Evolutionary conservation across 257 asterid species (phyloP), one percentile per base, ranked within the genome.

Genomic region (Solanum raphanifolium): DNA sequence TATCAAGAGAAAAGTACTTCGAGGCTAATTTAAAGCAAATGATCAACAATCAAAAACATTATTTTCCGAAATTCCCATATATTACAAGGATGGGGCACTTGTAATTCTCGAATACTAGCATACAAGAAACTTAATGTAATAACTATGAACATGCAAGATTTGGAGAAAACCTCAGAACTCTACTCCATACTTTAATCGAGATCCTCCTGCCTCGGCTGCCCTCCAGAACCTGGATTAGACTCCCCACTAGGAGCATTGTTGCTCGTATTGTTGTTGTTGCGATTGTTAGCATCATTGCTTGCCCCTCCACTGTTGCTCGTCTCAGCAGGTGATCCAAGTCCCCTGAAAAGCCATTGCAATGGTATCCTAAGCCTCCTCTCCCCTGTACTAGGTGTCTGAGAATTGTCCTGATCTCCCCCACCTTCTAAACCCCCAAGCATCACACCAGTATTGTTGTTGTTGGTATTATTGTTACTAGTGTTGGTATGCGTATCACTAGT

Each of bases 361-460:
- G 96, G 93, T 91, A 95, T 93, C 90, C 94, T 93, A 90, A 91
- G 91, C 91, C 95, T 89, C 90, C 98, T 91, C 85, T 93, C 97
- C 88, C 88, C 90, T 1, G 94, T 88, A 87, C 93, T 88, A 23
- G 98, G 95, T 20, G 90, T 88, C 91, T 89, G 91, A 15, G 92
- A 87, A 90, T 74, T 91, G 41, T 89, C 93, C 83, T 90, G 90
- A 89, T 87, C 65, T 84, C 87, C 92, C 46, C 76, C 91, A 86
- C 86, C 90, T 68, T 92, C 93, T 29, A 72, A 81, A 83, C 88
- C 90, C 88, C 91, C 88, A 72, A 29, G 85, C 32, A 91, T 92
- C 69, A 87, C 78, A 75, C 93, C 91, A 66, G 83, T 13, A 74
- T 13, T 86, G 35, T 38, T 36, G 85, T 16, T 85, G 46, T 85